Evolutionary conservation across 1,284 basidiomycete species (phyloP).

Genomic region (Fereydounia khargensis): DNA sequence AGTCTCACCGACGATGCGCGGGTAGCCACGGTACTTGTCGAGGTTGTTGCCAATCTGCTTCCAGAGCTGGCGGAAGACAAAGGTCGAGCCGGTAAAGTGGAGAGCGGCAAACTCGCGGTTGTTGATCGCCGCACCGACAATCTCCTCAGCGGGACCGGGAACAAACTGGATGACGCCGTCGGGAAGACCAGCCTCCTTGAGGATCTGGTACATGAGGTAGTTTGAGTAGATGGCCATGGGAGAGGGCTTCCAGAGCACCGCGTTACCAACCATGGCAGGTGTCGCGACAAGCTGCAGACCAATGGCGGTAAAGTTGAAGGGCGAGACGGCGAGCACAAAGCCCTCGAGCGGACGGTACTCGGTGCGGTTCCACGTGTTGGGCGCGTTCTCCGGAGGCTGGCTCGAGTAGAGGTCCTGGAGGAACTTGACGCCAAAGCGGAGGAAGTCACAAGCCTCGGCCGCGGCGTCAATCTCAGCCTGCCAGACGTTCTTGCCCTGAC

Average conservation of each 20-base stretch:
- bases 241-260: slow-evolving; percentile 95
- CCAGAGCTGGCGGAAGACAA: slow-evolving; percentile 85
- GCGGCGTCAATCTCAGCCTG: slow-evolving; percentile 99
- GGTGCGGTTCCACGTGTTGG: slow-evolving; percentile 90
- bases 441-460: slow-evolving; percentile 91
- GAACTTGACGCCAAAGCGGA: slow-evolving; percentile 93
- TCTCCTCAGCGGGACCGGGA: slow-evolving; percentile 61
- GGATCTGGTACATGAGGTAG: slow-evolving; percentile 87
- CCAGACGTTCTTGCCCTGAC: slow-evolving; percentile 99
- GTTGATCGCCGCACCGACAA: slow-evolving; percentile 60
- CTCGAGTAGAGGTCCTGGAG: slow-evolving; percentile 90
- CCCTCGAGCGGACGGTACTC: slow-evolving; percentile 96
- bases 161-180: slow-evolving; percentile 95
- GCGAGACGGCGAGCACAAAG: slow-evolving; percentile 93
- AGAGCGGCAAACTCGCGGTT: slow-evolving; percentile 81
- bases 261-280: slow-evolving; percentile 91
- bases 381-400: slow-evolving; percentile 82
- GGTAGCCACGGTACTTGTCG: slow-evolving; percentile 73
- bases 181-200: slow-evolving; percentile 90
- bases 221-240: slow-evolving; percentile 92
- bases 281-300: slow-evolving; percentile 60
- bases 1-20: slow-evolving; percentile 86
- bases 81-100: slow-evolving; percentile 95
- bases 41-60: slow-evolving; percentile 84
- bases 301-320: slow-evolving; percentile 79